These are phyloP conservation scores for Scheffersomyces parashehatae DNA, from an alignment of 1,139 yeast genomes.

Conservation along the genomic window DNA sequence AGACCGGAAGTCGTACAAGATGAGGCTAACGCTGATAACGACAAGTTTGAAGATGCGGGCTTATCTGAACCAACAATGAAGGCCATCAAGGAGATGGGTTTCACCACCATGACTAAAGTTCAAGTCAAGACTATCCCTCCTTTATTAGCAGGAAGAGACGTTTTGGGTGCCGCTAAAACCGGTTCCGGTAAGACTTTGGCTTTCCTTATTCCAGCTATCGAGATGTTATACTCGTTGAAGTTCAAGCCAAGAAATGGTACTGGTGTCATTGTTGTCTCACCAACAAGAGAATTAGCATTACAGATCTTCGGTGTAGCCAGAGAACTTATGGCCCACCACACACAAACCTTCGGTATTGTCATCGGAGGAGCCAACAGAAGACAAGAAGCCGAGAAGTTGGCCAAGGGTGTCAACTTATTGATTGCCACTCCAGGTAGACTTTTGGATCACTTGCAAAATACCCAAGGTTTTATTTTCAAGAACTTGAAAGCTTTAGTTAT, in stretches of 20 bases:
- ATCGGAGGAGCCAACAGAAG: conserved; percentile 99
- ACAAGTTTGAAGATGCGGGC: conserved; percentile 51
- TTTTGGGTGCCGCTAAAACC: conserved; percentile 95
- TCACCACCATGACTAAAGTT: conserved; percentile 85
- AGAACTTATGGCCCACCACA: conserved; percentile 86
- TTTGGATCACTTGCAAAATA: conserved; percentile 93
- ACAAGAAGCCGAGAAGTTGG: conserved; percentile 92
- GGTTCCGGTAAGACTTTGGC: conserved; percentile 98
- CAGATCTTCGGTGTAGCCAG: conserved; percentile 97
- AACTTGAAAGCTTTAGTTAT: conserved; percentile 90
- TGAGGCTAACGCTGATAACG: conserved; percentile 37
- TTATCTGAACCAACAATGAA: conserved; percentile 78
- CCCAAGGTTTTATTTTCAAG: conserved; percentile 90
- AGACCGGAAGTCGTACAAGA: conserved; percentile 27
- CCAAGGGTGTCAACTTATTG: conserved; percentile 88
- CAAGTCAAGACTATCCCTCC: conserved; percentile 97
- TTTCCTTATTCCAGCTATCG: conserved; percentile 92
- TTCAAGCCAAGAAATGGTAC: conserved; percentile 93
- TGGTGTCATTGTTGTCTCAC: conserved; percentile 83
- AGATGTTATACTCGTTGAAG: conserved; percentile 80
- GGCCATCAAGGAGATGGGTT: conserved; percentile 85
- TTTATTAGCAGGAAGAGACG: conserved; percentile 90
- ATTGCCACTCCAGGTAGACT: conserved; percentile 98
- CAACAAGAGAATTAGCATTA: conserved; percentile 89
- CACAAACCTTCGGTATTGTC: conserved; percentile 93